Conservation (phyloP, 352 stramenopile genomes). For the Elongisporangium anandrum region DNA sequence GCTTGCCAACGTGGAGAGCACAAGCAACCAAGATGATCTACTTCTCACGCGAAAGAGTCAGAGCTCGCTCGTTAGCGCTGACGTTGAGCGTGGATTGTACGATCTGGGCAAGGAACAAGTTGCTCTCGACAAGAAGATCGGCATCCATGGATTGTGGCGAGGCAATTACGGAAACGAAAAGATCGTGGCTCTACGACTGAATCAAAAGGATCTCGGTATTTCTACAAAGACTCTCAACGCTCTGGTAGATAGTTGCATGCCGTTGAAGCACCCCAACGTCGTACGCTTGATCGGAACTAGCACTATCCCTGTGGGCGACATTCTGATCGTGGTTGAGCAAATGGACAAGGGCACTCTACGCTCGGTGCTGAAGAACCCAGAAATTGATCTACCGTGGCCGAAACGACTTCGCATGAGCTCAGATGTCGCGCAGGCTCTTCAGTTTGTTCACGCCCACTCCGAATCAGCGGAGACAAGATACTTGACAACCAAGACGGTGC, state of each 20-base stretch:
- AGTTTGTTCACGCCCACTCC: neutral
- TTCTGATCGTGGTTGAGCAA: conserved; percentile 69
- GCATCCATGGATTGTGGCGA: conserved; percentile 46
- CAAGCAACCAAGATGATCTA: neutral
- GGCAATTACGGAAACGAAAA: conserved; percentile 37
- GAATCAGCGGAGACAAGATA: conserved; percentile 3
- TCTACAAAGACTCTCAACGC: conserved; percentile 36
- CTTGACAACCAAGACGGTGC: conserved; percentile 52
- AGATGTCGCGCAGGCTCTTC: conserved; percentile 24
- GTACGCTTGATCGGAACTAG: conserved; percentile 61
- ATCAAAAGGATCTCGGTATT: conserved; percentile 27
- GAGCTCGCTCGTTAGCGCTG: neutral
- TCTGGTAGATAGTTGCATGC: conserved; percentile 44
- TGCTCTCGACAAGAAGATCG: conserved; percentile 44
- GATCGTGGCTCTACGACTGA: conserved; percentile 54
- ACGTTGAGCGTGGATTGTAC: neutral
- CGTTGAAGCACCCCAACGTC: conserved; percentile 65
- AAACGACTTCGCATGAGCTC: conserved; percentile 42
- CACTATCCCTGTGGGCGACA: conserved; percentile 47
- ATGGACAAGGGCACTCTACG: conserved; percentile 70
- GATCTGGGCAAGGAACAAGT: conserved; percentile 47
- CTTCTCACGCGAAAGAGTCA: neutral
- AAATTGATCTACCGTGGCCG: conserved; percentile 51
- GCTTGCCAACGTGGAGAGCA: neutral
- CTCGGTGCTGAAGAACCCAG: conserved; percentile 39